These are phyloP conservation scores for Phytophthora niederhauseri DNA, from an alignment of 352 stramenopile genomes.

Conservation along the genomic window DNA sequence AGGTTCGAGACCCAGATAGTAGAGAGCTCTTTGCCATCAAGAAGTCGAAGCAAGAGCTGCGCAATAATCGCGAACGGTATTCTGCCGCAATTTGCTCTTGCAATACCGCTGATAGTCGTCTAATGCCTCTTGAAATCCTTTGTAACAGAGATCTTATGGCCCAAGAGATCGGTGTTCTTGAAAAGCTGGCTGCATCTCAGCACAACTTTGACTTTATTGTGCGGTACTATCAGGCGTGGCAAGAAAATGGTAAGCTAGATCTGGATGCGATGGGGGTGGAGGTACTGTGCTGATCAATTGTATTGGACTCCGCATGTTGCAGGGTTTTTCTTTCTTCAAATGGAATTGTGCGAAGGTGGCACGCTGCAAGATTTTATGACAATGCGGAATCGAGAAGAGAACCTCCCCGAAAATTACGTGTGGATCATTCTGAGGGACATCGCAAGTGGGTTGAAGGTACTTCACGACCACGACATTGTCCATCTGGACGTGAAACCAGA, in stretches of 20 bases:
- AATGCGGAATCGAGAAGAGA: constrained; percentile 28
- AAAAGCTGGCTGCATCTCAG: constrained; percentile 43
- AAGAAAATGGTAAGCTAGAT: constrained; percentile 75
- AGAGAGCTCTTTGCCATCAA: constrained; percentile 73
- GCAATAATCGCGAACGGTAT: constrained; percentile 78
- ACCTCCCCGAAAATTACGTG: constrained; percentile 61
- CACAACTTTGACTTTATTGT: constrained; percentile 88
- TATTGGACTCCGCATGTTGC: neutral
- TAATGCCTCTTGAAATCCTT: constrained; percentile 4
- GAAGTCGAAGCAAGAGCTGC: constrained; percentile 79
- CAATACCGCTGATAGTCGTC: neutral
- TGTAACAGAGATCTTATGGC: constrained; percentile 54
- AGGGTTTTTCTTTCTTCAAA: constrained; percentile 94
- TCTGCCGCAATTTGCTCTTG: neutral
- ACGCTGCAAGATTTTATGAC: constrained; percentile 83
- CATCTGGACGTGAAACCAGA: constrained; percentile 97
- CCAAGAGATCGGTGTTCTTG: constrained; percentile 67
- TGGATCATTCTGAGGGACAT: constrained; percentile 85
- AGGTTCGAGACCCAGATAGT: constrained; percentile 49
- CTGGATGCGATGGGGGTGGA: neutral
- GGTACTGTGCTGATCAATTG: neutral
- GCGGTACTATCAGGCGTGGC: constrained; percentile 95
- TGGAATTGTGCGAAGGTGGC: constrained; percentile 91
- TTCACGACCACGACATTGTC: constrained; percentile 91
- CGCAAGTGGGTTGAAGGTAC: constrained; percentile 78